These are phyloP conservation scores for Hyaloperonospora arabidopsidis DNA, from an alignment of 352 stramenopile genomes.

Conservation along the genomic window DNA sequence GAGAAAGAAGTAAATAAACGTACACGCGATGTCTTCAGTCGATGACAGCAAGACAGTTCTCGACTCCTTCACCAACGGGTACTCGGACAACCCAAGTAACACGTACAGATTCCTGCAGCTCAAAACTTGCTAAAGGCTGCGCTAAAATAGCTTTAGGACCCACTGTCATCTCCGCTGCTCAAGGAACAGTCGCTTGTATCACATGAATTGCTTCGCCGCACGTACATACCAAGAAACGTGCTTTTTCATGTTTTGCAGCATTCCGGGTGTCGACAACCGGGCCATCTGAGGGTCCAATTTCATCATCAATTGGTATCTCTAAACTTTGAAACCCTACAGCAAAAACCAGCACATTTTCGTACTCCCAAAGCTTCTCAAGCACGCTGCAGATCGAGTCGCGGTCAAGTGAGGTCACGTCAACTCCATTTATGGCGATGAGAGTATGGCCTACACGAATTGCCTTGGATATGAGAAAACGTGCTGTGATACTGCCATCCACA, in stretches of 20 bases:
- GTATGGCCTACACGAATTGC: conserved; percentile 34
- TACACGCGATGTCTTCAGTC: conserved; percentile 65
- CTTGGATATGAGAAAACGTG: conserved; percentile 21
- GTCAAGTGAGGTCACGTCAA: conserved; percentile 36
- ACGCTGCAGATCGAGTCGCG: conserved; percentile 37
- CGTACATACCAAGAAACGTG: conserved; percentile 49
- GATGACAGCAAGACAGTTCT: conserved; percentile 56
- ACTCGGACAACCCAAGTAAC: conserved; percentile 47
- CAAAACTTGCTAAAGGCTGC: conserved; percentile 43
- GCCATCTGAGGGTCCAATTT: conserved; percentile 11
- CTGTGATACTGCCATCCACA: conserved; percentile 40
- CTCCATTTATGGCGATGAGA: conserved; percentile 48
- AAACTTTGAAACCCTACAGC: conserved; percentile 28
- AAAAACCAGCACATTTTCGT: conserved; percentile 49
- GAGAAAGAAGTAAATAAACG: conserved; percentile 48
- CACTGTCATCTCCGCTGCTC: conserved; percentile 50
- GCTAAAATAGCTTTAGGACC: conserved; percentile 39
- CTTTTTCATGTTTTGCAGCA: conserved; percentile 30
- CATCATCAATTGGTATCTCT: conserved; percentile 1
- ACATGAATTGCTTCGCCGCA: conserved; percentile 53
- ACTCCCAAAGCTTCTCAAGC: conserved; percentile 43
- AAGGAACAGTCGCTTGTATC: conserved; percentile 40
- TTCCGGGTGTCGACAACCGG: conserved; percentile 11
- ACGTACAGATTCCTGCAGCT: conserved; percentile 37
- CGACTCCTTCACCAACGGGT: conserved; percentile 42